Conservation (phyloP, 805 yeast genomes). For the Ogataea sp. region DNA sequence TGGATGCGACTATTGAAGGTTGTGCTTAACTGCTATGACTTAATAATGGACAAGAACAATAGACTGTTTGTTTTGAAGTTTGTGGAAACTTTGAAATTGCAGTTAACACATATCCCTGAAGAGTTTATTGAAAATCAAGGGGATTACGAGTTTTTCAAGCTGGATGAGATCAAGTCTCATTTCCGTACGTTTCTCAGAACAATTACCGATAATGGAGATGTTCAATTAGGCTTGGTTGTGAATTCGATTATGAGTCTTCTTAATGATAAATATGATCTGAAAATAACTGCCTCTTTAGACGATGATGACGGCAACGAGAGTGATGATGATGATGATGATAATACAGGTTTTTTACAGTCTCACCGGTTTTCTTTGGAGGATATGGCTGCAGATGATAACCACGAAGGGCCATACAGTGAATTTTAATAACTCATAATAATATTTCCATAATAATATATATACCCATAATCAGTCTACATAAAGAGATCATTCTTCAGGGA, state of each 20-base stretch:
- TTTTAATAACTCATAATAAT: too few relatives aligned
- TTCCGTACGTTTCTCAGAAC: conserved; percentile 9
- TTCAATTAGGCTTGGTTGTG: conserved; percentile 6
- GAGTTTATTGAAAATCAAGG: conserved; percentile 25
- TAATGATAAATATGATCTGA: conserved; percentile 7
- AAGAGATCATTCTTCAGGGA: too few relatives aligned
- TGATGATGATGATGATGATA: conserved; percentile 2
- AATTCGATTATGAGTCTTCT: conserved; percentile 7
- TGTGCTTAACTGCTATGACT: conserved; percentile 23
- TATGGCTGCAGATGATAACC: too few relatives aligned
- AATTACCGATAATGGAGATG: conserved; percentile 5
- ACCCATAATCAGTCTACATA: too few relatives aligned
- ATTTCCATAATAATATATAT: too few relatives aligned
- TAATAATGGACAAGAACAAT: conserved; percentile 13
- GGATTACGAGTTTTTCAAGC: conserved; percentile 6
- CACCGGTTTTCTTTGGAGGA: too few relatives aligned
- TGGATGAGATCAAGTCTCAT: conserved; percentile 3
- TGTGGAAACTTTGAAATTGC: conserved; percentile 24
- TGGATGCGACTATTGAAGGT: conserved; percentile 30
- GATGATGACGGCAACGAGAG: conserved; percentile 8
- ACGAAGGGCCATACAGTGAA: too few relatives aligned
- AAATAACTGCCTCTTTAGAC: conserved; percentile 5
- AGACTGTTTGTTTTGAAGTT: conserved; percentile 19
- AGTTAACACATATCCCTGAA: conserved; percentile 18
- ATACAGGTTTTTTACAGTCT: neutral